phyloP scores from a whole-genome alignment of 2,329 filamentous ascomycete genomes.

The Neopestalotiopsis clavispora region DNA sequence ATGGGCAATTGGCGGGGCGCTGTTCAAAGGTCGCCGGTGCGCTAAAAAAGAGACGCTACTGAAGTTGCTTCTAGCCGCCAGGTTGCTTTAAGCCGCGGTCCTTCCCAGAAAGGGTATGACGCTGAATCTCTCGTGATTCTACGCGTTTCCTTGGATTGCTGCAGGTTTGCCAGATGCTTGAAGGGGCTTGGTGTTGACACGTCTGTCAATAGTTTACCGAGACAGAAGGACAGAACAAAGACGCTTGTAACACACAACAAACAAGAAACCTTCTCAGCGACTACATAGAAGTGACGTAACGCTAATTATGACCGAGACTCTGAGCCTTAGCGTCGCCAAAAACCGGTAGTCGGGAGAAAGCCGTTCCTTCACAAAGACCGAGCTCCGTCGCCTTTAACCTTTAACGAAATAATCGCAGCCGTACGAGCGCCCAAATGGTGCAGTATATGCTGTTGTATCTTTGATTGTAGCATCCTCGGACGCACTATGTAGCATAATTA shows the following conservation, averaged over 20 bases:
- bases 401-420: background rate
- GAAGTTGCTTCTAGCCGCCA: too few species aligned
- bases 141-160: background rate
- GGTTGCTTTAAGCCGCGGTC: background rate
- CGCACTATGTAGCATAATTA: background rate
- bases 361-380: background rate
- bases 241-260: background rate
- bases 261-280: background rate
- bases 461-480: background rate
- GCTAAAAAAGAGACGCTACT: background rate
- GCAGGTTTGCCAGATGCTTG: too few species aligned
- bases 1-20: slow-evolving; percentile 2
- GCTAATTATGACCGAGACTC: background rate
- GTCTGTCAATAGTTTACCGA: background rate
- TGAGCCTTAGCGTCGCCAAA: slow-evolving; percentile 6
- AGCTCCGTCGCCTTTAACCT: background rate
- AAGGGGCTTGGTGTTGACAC: too few species aligned
- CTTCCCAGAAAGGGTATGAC: slow-evolving; percentile 10
- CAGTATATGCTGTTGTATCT: background rate
- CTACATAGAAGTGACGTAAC: slow-evolving; percentile 4
- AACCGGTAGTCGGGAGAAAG: slow-evolving; percentile 8
- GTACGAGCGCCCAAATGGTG: too few species aligned
- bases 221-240: background rate
- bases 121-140: background rate
- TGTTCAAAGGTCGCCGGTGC: background rate